A percentile compares a stretch with the other conserved stretches of the same genome.
Evolutionary conservation across 331 rosid species (phyloP).

Genomic region (Quercus phellos): DNA sequence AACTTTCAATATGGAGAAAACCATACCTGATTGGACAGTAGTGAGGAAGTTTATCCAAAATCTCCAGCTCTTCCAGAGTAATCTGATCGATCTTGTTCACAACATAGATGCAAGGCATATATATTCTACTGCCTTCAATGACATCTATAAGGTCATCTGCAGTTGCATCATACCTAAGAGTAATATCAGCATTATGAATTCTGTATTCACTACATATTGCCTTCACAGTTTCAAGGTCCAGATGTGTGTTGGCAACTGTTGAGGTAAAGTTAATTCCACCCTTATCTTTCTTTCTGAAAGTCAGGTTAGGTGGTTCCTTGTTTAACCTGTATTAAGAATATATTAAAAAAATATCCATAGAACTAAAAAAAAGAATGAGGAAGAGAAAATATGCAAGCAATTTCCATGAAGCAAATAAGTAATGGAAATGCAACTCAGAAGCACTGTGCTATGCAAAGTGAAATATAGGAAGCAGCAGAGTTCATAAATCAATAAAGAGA

Average conservation of each 20-base stretch:
- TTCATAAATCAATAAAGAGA: not conserved
- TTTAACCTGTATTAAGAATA: conserved; percentile 61
- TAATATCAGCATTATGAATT: conserved; percentile 94
- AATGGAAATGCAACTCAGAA: not conserved
- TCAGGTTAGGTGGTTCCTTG: conserved; percentile 88
- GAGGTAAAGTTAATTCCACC: conserved; percentile 97
- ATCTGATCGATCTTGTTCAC: conserved; percentile 97
- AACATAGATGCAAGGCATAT: conserved; percentile 90
- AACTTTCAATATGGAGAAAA: not conserved
- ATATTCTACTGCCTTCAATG: conserved; percentile 89
- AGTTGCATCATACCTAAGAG: conserved; percentile 90
- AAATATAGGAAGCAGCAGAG: not conserved
- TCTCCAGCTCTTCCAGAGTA: conserved; percentile 94
- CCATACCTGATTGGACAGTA: conserved; percentile 89
- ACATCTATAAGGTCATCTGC: conserved; percentile 97
- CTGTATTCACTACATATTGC: conserved; percentile 93
- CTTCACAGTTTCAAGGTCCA: conserved; percentile 92
- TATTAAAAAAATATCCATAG: conserved; percentile 5
- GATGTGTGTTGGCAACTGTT: conserved; percentile 70
- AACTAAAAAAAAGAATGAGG: conserved; percentile 1
- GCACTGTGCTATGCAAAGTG: not conserved
- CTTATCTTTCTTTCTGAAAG: conserved; percentile 92
- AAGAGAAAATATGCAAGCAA: not conserved
- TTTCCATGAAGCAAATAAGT: not conserved
- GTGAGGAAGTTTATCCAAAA: conserved; percentile 96